Evolutionary conservation across 2,329 filamentous ascomycete genomes (phyloP).

Genomic region (Aphanoascus verrucosus): DNA sequence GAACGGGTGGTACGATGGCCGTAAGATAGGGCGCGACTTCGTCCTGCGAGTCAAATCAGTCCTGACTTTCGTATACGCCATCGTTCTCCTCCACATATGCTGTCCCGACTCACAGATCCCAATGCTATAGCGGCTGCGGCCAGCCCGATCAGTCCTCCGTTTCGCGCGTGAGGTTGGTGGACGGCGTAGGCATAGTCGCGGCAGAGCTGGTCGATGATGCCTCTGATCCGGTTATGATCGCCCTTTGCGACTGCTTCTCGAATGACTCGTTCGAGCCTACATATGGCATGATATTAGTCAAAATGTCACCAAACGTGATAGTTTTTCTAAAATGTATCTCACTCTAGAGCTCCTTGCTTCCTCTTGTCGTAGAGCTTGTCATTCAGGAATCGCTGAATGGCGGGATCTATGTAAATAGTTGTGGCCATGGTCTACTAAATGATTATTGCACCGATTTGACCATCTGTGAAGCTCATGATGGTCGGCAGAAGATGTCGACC

Average conservation of each 20-base stretch:
- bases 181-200: slow-evolving; percentile 97
- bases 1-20: slow-evolving; percentile 87
- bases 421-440: slow-evolving; percentile 12
- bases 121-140: slow-evolving; percentile 93
- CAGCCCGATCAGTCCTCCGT: slow-evolving; percentile 89
- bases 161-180: slow-evolving; percentile 89
- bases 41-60: slow-evolving; percentile 37
- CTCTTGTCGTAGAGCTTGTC: slow-evolving; percentile 99
- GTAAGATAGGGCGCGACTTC: slow-evolving; percentile 86
- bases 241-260: slow-evolving; percentile 67
- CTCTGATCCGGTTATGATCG: slow-evolving; percentile 70
- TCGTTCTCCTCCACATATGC: not conserved
- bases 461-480: not conserved
- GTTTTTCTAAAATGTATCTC: slow-evolving; percentile 33
- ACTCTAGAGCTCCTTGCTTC: slow-evolving; percentile 94
- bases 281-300: not conserved
- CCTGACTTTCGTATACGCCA: not conserved
- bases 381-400: slow-evolving; percentile 81
- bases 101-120: slow-evolving; percentile 59
- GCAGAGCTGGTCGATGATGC: slow-evolving; percentile 89
- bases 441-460: not conserved
- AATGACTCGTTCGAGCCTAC: slow-evolving; percentile 78
- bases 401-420: slow-evolving; percentile 59
- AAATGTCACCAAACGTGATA: not conserved
- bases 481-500: not conserved